Base-by-base conservation (phyloP, 352 stramenopile species). In the Phytophthora capsici region DNA sequence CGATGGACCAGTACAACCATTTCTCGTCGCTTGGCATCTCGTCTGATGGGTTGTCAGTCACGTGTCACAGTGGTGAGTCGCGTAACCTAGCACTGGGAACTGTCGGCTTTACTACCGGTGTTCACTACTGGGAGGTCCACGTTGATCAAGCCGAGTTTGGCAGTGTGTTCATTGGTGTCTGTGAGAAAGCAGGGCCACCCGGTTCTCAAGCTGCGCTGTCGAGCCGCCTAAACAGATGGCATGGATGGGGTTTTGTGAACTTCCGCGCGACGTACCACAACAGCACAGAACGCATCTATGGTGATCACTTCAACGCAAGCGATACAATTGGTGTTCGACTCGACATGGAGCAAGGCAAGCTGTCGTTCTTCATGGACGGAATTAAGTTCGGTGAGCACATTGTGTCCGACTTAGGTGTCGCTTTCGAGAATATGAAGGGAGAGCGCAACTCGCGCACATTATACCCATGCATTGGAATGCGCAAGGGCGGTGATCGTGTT, bases 351-450 rank as follows among this genome's bases (percentile, higher is more conserved):
- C 85, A 94, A 70, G 98, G 98, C 32, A 97, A 97, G 47, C 69
- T 99, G 40, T 95, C 92, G 34, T 99, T 99, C 73, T 99, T 99
- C 58, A 98, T 98, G 83, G 98, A 99, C 70, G 97, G 97, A 17
- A 95, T 99, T 47, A 99, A 99, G 74, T 99, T 98, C 82, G 97
- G 97, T n/a, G 97, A 99, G 72, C 97, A 99, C 65, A 98, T 99
- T 54, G 83, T 99, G 28, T 98, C 96, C 49, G 96, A 99, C 74
- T 80, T 99, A 16, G 97, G 97, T 14, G 96, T 97, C 63, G 97
- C 97, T 3, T 99, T 99, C 71, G 94, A 99, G 53, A 96, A 97
- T 44, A 85, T 96, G 62, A 96, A 96, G 73, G 77, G 73, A 22
- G 89, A 93, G 53, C 78, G 86, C 9, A 90, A 86, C 43, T 84